Evolutionary conservation across 1,139 yeast species (phyloP).

Genomic region (Lodderomyces metapsilosis): DNA sequence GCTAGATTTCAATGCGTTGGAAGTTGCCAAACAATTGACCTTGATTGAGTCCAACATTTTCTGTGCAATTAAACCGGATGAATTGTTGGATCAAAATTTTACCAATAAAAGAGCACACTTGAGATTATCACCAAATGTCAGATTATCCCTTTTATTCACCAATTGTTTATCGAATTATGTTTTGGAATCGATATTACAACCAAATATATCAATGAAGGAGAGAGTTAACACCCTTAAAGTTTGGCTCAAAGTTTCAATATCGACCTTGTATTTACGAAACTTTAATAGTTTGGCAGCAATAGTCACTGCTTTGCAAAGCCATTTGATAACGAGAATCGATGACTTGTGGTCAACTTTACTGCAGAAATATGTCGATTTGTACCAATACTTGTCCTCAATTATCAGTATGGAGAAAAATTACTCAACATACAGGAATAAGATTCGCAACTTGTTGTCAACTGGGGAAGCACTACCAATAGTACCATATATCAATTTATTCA

Average conservation of each 20-base stretch:
- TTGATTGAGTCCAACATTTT: constrained; percentile 74
- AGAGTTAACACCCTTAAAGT: constrained; percentile 63
- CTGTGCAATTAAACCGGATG: constrained; percentile 65
- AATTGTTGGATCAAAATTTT: constrained; percentile 72
- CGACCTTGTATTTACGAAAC: constrained; percentile 77
- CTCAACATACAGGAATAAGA: constrained; percentile 65
- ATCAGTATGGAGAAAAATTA: constrained; percentile 86
- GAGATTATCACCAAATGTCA: constrained; percentile 71
- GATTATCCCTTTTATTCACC: constrained; percentile 67
- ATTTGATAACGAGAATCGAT: constrained; percentile 67
- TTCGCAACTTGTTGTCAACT: constrained; percentile 54
- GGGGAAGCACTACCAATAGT: constrained; percentile 59
- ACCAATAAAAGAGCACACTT: constrained; percentile 61
- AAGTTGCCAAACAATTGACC: constrained; percentile 82
- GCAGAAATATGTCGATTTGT: constrained; percentile 63
- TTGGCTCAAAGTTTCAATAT: constrained; percentile 83
- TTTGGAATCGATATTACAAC: constrained; percentile 69
- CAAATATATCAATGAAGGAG: constrained; percentile 46
- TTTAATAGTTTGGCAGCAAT: constrained; percentile 89
- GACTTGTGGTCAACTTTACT: constrained; percentile 67
- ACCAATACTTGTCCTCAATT: constrained; percentile 65
- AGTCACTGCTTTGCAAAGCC: constrained; percentile 80
- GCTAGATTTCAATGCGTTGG: constrained; percentile 73
- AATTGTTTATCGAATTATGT: constrained; percentile 82
- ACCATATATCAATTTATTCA: constrained; percentile 80